Evolutionary conservation across 495 filamentous ascomycete species (phyloP), one percentile per base, ranked within the genome.

Genomic region (Daldinia concentrica): DNA sequence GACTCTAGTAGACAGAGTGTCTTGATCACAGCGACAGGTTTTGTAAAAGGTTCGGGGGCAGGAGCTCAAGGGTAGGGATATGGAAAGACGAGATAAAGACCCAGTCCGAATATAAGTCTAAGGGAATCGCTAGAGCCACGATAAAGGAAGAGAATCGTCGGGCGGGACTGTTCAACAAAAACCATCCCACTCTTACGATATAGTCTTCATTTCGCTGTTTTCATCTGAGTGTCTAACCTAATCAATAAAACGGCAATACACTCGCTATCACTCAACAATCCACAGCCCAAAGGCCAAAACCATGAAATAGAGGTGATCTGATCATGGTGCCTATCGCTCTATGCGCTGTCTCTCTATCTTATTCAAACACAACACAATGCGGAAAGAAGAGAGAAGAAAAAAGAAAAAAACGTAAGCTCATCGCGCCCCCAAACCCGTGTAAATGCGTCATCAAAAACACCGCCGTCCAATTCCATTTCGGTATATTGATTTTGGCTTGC

Each of bases 401-500:
- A 43, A 41, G 1, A 6, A 17, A 17, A 52, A 36, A 41, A 64
- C 62, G 39, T 50, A 57, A 45, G 43, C 41, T 55, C 63, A 63
- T 52, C 51, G 30, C 59, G 36, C 59, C 67, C 51, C 29, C n/a
- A n/a, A 43, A 64, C 56, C 71, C 68, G 32, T 76, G 74, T 50
- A 78, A 77, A 77, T 77, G 75, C 75, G 65, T 69, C 52, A 24
- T 48, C 43, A 48, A 67, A 26, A 58, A 51, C 60, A 64, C 60
- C 52, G 29, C 62, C 66, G 37, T 32, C 51, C 57, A 15, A 32
- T 66, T 39, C 55, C 22, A 14, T 62, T n/a, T 30, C 62, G 41
- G 37, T 37, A 71, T 37, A 57, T 48, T 48, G 17, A 48, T 48
- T 48, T 48, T 48, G 43, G 17, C 4, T 24, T 24, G 43, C 19